A percentile compares a stretch with the other conserved stretches of the same genome.
phyloP scores from a whole-genome alignment of 2,329 filamentous ascomycete genomes.

The Domatiomyces globalis region DNA sequence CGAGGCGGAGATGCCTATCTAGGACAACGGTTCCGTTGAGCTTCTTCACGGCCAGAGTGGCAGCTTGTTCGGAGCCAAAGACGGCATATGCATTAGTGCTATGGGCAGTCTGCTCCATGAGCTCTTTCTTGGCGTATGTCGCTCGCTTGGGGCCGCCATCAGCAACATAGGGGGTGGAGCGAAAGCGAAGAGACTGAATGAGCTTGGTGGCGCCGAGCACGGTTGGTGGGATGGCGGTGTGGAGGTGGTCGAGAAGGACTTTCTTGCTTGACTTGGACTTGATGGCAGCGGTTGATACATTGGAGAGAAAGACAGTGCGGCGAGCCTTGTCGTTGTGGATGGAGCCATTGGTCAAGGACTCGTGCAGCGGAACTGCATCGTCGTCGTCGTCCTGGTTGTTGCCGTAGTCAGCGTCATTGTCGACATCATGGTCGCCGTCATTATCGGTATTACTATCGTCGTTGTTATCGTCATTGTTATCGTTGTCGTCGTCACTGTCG shows the following conservation, averaged over 20 bases:
- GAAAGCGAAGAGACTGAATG: slow-evolving; percentile 83
- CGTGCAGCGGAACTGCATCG: slow-evolving; percentile 25
- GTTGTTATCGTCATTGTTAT: slow-evolving; percentile 22
- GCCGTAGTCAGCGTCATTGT: slow-evolving; percentile 43
- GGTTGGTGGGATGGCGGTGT: slow-evolving; percentile 52
- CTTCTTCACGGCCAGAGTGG: slow-evolving; percentile 57
- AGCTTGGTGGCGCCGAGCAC: slow-evolving; percentile 46
- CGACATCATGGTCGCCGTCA: slow-evolving; percentile 50
- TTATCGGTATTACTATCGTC: slow-evolving; percentile 17
- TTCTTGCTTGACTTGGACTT: slow-evolving; percentile 70
- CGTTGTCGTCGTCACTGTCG: slow-evolving; percentile 21
- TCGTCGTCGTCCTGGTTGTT: slow-evolving; percentile 41
- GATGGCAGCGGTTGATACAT: slow-evolving; percentile 72
- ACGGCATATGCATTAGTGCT: slow-evolving; percentile 92
- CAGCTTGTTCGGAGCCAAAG: slow-evolving; percentile 61
- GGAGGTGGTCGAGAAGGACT: slow-evolving; percentile 59
- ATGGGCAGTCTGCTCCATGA: slow-evolving; percentile 83
- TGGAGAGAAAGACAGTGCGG: slow-evolving; percentile 84
- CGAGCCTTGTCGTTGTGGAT: slow-evolving; percentile 56
- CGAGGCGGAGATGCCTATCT: slow-evolving; percentile 76
- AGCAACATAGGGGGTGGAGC: slow-evolving; percentile 73
- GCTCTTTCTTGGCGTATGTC: slow-evolving; percentile 77
- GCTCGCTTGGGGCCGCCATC: slow-evolving; percentile 75
- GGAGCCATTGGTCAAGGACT: slow-evolving; percentile 22
- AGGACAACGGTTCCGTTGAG: slow-evolving; percentile 78